Evolutionary conservation across 441 rosid species (phyloP).

Genomic region (Theobroma grandiflorum): DNA sequence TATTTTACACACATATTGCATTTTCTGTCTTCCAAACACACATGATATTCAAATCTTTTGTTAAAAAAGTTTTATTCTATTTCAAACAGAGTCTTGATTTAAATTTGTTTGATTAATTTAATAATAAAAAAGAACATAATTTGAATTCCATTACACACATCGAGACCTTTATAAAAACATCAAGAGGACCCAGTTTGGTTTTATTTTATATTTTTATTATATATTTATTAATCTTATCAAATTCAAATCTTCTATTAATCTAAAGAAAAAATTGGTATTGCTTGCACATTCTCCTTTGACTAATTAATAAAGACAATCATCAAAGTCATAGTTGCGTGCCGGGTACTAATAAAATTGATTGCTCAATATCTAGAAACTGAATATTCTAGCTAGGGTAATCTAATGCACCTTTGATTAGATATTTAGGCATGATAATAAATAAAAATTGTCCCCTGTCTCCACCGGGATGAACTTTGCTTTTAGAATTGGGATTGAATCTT

Average conservation of each 20-base stretch:
- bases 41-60: too few species aligned
- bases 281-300: conserved; percentile 24
- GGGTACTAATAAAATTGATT: conserved; percentile 9
- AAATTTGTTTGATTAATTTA: too few species aligned
- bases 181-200: not conserved
- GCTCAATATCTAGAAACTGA: conserved; percentile 26
- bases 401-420: not conserved
- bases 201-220: not conserved
- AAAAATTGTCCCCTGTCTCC: not conserved
- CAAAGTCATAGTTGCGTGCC: conserved; percentile 30
- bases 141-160: too few species aligned
- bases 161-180: not conserved
- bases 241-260: not conserved
- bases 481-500: too few species aligned
- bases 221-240: not conserved
- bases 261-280: not conserved
- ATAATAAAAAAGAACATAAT: too few species aligned
- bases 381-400: not conserved
- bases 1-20: too few species aligned
- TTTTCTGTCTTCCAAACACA: too few species aligned
- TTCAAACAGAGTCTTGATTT: too few species aligned
- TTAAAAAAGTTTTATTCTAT: too few species aligned
- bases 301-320: not conserved
- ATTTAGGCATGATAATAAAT: not conserved
- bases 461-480: too few species aligned